These are phyloP conservation scores for Gynostemma pentaphyllum DNA, from an alignment of 306 rosid species.

Conservation along the genomic window DNA sequence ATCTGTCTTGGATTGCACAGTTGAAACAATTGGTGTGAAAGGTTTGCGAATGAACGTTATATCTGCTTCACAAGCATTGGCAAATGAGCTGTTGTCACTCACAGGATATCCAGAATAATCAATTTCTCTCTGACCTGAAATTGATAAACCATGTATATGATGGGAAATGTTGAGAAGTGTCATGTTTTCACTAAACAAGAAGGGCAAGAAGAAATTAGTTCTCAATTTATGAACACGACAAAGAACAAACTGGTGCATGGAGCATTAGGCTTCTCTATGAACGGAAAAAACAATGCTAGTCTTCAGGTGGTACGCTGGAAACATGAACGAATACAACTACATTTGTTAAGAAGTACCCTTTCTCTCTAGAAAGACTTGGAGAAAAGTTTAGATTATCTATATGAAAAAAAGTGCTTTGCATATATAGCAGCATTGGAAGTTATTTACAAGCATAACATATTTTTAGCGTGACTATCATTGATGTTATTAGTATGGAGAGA, in stretches of 20 bases:
- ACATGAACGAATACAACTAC: background rate
- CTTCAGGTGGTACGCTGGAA: background rate
- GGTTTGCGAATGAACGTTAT: slow-evolving; percentile 36
- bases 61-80: slow-evolving; percentile 20
- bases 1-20: slow-evolving; percentile 26
- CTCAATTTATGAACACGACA: background rate
- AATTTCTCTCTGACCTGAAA: slow-evolving; percentile 26
- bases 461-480: no score
- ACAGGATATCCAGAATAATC: slow-evolving; percentile 20
- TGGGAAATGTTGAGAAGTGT: background rate
- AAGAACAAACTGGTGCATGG: background rate
- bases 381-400: no score
- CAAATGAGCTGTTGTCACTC: slow-evolving; percentile 14
- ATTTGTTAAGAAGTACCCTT: background rate
- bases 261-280: background rate
- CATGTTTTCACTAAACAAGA: background rate
- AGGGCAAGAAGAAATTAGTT: background rate
- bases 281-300: no score
- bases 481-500: no score
- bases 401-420: no score
- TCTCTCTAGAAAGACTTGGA: background rate
- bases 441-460: no score
- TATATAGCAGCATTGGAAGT: no score
- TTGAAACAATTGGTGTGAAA: slow-evolving; percentile 40
- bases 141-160: no score